Evolutionary conservation across 331 rosid species (phyloP), one percentile per base, ranked within the genome.

Genomic region (Dryas integrifolia): DNA sequence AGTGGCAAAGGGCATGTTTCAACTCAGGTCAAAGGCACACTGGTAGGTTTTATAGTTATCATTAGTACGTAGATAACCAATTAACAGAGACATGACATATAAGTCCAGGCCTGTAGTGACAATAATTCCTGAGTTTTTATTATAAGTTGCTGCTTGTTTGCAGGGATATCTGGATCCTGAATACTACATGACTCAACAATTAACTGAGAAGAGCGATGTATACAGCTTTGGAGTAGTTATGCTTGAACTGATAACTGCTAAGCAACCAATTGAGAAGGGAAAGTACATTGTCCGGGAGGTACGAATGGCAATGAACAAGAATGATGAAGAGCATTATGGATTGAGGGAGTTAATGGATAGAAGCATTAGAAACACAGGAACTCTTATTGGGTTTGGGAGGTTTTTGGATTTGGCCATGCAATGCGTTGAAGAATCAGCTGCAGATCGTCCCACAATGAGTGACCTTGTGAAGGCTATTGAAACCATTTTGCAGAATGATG

Each of bases 81-180:
- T 30, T 2, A 30, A 30, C 35, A 30, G 35, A 30, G 35, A 30
- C 35, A 1, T 30, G 35, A 30, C 48, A 6, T 13, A 16, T 14
- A 40, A 39, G 66, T 46, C 26, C 12, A 46, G 15, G 13, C 46
- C 18, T 11, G 47, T 30, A 30, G 13, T 61, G 15, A 38, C 12
- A 30, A 30, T 30, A 30, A 41, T 15, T 40, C 48, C 14, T 15
- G 6, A 47, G 57, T 67, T 72, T 60, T 9, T 24, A 70, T 21
- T 11, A 26, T 47, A 72, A 72, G 58, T 3, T 72, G n/a, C 11
- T 6, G 4, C 14, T 49, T 48, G 6, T 18, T 14, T 83, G 81
- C 86, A 94, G 98, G 98, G 98, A 11, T 95, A 95, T 78, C 63
- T 95, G 38, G 99, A 95, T 82, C 99, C 97, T 1, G 96, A 95